These are phyloP conservation scores for Clarkia xantiana DNA, from an alignment of 345 rosid species.

Conservation along the genomic window DNA sequence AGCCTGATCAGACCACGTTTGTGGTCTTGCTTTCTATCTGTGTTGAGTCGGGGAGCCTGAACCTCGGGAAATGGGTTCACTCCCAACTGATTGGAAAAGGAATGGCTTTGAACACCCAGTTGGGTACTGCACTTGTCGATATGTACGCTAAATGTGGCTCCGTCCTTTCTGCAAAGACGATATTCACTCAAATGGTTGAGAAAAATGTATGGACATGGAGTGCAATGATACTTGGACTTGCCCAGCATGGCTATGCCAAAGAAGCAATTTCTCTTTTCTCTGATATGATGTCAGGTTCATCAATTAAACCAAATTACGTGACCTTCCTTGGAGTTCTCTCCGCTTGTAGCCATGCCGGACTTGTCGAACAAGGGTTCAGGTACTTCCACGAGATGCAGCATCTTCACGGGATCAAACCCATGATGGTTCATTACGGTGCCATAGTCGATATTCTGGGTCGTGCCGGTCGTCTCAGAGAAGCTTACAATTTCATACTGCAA, in stretches of 20 bases:
- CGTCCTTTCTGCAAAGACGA: constrained; percentile 28
- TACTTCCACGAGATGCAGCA: constrained; percentile 58
- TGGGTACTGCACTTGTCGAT: constrained; percentile 78
- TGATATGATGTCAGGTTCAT: constrained; percentile 28
- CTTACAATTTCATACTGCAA: constrained; percentile 31
- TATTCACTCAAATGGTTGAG: constrained; percentile 36
- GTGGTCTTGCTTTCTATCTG: constrained; percentile 50
- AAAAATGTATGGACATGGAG: constrained; percentile 88
- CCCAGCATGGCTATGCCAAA: constrained; percentile 57
- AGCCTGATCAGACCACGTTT: constrained; percentile 63
- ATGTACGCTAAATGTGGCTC: constrained; percentile 70
- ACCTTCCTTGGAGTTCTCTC: constrained; percentile 78
- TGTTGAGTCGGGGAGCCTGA: constrained; percentile 40
- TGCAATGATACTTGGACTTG: constrained; percentile 80
- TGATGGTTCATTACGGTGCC: constrained; percentile 57
- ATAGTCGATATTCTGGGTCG: constrained; percentile 68
- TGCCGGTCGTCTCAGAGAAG: constrained; percentile 57
- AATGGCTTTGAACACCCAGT: constrained; percentile 34
- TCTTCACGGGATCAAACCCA: constrained; percentile 53
- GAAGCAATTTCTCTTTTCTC: constrained; percentile 46
- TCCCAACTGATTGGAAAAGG: constrained; percentile 43
- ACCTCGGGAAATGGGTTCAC: constrained; percentile 63
- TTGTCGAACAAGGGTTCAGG: constrained; percentile 54
- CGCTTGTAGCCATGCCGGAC: constrained; percentile 70
- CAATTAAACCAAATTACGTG: constrained; percentile 49